Conservation (phyloP, 2,329 filamentous ascomycete species). For the Colletotrichum caudatum region DNA sequence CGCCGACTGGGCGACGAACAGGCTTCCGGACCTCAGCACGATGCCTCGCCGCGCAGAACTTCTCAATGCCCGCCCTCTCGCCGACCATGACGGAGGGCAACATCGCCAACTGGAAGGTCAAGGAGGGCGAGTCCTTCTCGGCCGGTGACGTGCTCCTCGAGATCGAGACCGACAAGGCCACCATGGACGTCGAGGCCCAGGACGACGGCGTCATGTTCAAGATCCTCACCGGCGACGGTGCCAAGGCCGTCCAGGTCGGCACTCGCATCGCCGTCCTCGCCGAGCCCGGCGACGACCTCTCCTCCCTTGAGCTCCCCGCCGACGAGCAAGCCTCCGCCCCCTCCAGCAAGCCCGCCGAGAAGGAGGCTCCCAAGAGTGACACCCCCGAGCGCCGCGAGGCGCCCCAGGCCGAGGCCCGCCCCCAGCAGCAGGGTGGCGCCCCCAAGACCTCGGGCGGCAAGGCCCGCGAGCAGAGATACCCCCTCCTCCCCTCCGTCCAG, state of each 20-base stretch:
- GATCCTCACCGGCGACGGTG: constrained; percentile 79
- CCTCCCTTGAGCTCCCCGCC: constrained; percentile 78
- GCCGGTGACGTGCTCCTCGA: constrained; percentile 90
- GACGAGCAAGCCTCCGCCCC: constrained; percentile 67
- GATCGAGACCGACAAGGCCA: constrained; percentile 94
- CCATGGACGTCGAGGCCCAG: constrained; percentile 94
- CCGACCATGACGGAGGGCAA: constrained; percentile 96
- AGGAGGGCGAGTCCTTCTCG: constrained; percentile 85
- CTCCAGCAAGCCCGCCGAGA: constrained; percentile 48
- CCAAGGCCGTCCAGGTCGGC: constrained; percentile 83
- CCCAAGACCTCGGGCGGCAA: constrained; percentile 57
- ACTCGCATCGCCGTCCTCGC: constrained; percentile 85
- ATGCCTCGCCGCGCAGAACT: constrained; percentile 82
- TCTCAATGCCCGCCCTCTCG: constrained; percentile 91
- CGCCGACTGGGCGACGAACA: constrained; percentile 49
- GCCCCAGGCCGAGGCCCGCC: constrained; percentile 44
- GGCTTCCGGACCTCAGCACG: constrained; percentile 73
- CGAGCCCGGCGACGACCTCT: constrained; percentile 83
- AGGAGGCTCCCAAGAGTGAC: constrained; percentile 44
- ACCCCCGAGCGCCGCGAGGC: constrained; percentile 39
- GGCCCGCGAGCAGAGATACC: constrained; percentile 75
- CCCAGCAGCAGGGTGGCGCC: constrained; percentile 48
- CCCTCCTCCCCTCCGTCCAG: constrained; percentile 84
- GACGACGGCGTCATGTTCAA: constrained; percentile 89
- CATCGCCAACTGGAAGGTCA: constrained; percentile 86